Evolutionary conservation across 495 filamentous ascomycete species (phyloP).

Genomic region (Aspergillus steynii): DNA sequence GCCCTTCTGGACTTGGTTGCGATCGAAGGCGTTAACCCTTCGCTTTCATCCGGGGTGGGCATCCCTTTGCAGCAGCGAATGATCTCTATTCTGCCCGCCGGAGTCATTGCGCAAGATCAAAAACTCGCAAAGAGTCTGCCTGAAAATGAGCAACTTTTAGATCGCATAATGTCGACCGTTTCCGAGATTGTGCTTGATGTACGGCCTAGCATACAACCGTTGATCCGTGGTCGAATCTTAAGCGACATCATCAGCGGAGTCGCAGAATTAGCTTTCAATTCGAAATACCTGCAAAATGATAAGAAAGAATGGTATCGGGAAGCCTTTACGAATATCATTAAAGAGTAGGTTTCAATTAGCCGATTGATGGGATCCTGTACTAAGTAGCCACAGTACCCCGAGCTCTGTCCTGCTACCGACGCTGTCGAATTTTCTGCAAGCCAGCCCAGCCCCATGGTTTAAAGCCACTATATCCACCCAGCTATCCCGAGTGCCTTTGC

Average conservation of each 20-base stretch:
- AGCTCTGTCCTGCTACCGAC: conserved; percentile 45
- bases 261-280: conserved; percentile 44
- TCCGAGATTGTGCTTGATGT: conserved; percentile 34
- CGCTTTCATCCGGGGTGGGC: conserved; percentile 52
- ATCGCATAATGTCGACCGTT: conserved; percentile 28
- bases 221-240: conserved; percentile 44
- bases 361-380: conserved; percentile 5
- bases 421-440: conserved; percentile 47
- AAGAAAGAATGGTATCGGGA: conserved; percentile 26
- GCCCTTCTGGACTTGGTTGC: conserved; percentile 55
- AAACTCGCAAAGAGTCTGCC: conserved; percentile 18
- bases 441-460: conserved; percentile 49
- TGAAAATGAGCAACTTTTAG: conserved; percentile 34
- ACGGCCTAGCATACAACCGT: conserved; percentile 39
- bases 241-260: conserved; percentile 46
- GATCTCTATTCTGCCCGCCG: conserved; percentile 49
- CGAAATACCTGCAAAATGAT: conserved; percentile 19
- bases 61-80: conserved; percentile 56
- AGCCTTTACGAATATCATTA: conserved; percentile 38
- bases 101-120: conserved; percentile 41
- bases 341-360: conserved; percentile 36
- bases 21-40: conserved; percentile 58
- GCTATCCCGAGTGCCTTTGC: conserved; percentile 65
- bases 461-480: conserved; percentile 48
- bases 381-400: conserved; percentile 37